phyloP scores from a whole-genome alignment of 2,329 filamentous ascomycete species.

The Rutstroemia sp. region DNA sequence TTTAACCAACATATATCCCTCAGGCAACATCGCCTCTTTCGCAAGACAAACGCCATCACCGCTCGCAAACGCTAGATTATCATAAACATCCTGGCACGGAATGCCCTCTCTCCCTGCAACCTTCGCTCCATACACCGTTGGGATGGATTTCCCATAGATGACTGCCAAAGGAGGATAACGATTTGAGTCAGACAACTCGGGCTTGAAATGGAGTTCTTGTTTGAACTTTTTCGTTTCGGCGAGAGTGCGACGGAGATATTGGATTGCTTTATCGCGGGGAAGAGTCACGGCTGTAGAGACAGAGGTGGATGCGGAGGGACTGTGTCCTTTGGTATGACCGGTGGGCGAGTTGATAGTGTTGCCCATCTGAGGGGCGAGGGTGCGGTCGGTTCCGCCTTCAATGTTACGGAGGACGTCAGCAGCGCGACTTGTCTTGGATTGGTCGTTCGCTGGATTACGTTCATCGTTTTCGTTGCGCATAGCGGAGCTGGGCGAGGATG shows the following conservation, averaged over 20 bases:
- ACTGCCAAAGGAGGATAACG: constrained; percentile 74
- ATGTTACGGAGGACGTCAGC: constrained; percentile 20
- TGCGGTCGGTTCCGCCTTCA: constrained; percentile 24
- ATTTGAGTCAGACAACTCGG: constrained; percentile 56
- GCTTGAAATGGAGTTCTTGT: constrained; percentile 57
- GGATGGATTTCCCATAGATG: constrained; percentile 80
- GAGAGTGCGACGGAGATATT: constrained; percentile 71
- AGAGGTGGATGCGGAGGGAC: constrained; percentile 22
- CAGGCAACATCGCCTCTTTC: constrained; percentile 75
- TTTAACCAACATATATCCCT: constrained; percentile 66
- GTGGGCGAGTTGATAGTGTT: constrained; percentile 8
- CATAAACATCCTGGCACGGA: constrained; percentile 68
- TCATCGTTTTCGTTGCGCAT: constrained; percentile 23
- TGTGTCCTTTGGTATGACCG: constrained; percentile 12
- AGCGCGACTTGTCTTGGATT: constrained; percentile 21
- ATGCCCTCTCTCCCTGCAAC: constrained; percentile 70
- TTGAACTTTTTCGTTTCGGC: constrained; percentile 69
- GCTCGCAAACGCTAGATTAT: constrained; percentile 77
- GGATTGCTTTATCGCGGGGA: constrained; percentile 32
- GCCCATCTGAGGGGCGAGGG: constrained; percentile 25
- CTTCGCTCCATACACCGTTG: constrained; percentile 75
- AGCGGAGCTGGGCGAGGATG: constrained; percentile 12
- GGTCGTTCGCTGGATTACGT: constrained; percentile 8
- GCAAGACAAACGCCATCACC: constrained; percentile 88
- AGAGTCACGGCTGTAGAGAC: constrained; percentile 28